These are phyloP conservation scores for Hyphopichia wangnamkhiaoensis DNA, from an alignment of 1,139 yeast species.

Conservation along the genomic window DNA sequence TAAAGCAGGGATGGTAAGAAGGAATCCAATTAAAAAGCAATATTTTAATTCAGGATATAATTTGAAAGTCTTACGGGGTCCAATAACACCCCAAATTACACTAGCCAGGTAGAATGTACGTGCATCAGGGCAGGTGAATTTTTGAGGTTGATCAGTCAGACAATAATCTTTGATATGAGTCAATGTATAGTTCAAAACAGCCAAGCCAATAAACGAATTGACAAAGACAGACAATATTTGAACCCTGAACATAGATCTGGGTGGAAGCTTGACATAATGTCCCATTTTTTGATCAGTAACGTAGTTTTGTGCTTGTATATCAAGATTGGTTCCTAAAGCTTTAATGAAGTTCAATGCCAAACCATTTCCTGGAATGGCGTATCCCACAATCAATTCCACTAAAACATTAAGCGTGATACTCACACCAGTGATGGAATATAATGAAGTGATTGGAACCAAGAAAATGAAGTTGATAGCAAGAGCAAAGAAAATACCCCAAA, in stretches of 20 bases:
- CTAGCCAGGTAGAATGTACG: slow-evolving; percentile 52
- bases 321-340: slow-evolving; percentile 56
- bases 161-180: slow-evolving; percentile 42
- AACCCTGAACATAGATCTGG: slow-evolving; percentile 60
- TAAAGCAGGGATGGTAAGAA: slow-evolving; percentile 44
- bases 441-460: slow-evolving; percentile 49
- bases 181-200: slow-evolving; percentile 55
- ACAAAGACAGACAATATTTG: slow-evolving; percentile 49
- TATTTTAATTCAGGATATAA: slow-evolving; percentile 50
- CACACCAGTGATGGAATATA: slow-evolving; percentile 52
- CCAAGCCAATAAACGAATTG: slow-evolving; percentile 51
- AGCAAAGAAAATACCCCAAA: slow-evolving; percentile 61
- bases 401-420: slow-evolving; percentile 55
- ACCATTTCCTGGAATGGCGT: slow-evolving; percentile 60
- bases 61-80: slow-evolving; percentile 59
- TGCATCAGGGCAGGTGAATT: slow-evolving; percentile 52
- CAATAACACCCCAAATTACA: slow-evolving; percentile 65
- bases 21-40: slow-evolving; percentile 57
- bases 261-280: slow-evolving; percentile 60
- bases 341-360: slow-evolving; percentile 55
- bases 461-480: slow-evolving; percentile 55
- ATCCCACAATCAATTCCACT: slow-evolving; percentile 58
- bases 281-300: slow-evolving; percentile 54
- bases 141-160: slow-evolving; percentile 36
- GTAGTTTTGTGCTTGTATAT: slow-evolving; percentile 56